Conservation (phyloP, 768 basidiomycete genomes). For the Chiua virens region DNA sequence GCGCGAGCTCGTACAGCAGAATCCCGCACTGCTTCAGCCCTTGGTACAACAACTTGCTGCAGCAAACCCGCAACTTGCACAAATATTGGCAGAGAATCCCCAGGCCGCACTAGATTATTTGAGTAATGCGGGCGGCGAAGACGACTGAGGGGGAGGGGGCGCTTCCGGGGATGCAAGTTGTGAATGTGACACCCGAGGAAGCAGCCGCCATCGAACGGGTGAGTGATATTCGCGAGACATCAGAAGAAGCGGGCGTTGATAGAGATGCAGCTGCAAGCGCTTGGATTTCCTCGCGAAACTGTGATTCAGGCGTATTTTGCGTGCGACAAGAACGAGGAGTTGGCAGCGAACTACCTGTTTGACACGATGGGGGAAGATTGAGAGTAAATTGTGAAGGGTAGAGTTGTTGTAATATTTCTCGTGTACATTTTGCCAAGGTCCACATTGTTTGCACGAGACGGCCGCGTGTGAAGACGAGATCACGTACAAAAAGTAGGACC, state of each 20-base stretch:
- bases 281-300: slow-evolving; percentile 82
- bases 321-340: slow-evolving; percentile 95
- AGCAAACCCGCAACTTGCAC: slow-evolving; percentile 74
- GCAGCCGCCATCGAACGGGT: slow-evolving; percentile 87
- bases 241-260: slow-evolving; percentile 1
- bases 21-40: slow-evolving; percentile 77
- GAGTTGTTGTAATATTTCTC: background rate
- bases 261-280: slow-evolving; percentile 63
- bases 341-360: slow-evolving; percentile 93
- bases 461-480: slow-evolving; percentile 30
- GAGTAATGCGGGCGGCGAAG: slow-evolving; percentile 40
- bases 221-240: slow-evolving; percentile 31
- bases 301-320: slow-evolving; percentile 92
- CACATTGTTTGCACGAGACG: slow-evolving; percentile 30
- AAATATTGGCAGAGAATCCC: slow-evolving; percentile 69
- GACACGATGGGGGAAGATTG: slow-evolving; percentile 60
- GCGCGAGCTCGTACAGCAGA: slow-evolving; percentile 67
- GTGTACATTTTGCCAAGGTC: background rate
- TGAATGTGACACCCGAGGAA: slow-evolving; percentile 86
- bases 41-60: slow-evolving; percentile 79
- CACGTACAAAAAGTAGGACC: slow-evolving; percentile 29
- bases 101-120: slow-evolving; percentile 65
- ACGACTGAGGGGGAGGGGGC: slow-evolving; percentile 43
- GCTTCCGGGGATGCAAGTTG: slow-evolving; percentile 37
- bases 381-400: background rate